Percentiles rank a stretch among this genome's conserved stretches.
Conservation (phyloP, 2,329 filamentous ascomycete genomes). For the Colletotrichum falcatum region DNA sequence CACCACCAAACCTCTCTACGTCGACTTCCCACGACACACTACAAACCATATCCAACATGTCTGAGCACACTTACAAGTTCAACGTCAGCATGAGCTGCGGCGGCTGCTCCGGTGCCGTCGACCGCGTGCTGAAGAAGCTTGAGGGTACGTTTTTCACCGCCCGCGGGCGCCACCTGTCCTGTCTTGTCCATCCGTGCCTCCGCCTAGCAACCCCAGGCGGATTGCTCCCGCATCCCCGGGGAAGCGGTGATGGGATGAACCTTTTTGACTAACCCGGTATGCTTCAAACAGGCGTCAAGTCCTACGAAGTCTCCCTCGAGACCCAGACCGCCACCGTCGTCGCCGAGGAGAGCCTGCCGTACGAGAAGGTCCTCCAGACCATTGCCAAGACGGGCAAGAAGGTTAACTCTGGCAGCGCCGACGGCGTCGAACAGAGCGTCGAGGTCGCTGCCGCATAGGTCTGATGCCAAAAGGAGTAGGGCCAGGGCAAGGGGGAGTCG, state of each 20-base stretch:
- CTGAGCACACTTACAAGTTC: constrained; percentile 95
- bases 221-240: not conserved
- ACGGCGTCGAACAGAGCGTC: constrained; percentile 70
- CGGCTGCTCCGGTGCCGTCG: constrained; percentile 94
- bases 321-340: constrained; percentile 84
- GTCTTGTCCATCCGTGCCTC: not conserved
- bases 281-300: constrained; percentile 76
- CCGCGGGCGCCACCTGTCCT: not conserved
- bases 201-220: not conserved
- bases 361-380: constrained; percentile 84
- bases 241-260: not conserved
- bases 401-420: constrained; percentile 80
- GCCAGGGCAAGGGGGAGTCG: constrained; percentile 32
- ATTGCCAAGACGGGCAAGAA: constrained; percentile 97
- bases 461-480: constrained; percentile 48
- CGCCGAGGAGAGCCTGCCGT: constrained; percentile 76
- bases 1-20: not conserved
- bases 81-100: constrained; percentile 93
- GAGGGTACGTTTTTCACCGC: constrained; percentile 71
- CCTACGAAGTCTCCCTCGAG: constrained; percentile 88
- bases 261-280: not conserved
- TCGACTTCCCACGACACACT: not conserved
- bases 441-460: constrained; percentile 47
- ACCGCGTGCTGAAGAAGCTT: constrained; percentile 91
- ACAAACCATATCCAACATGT: constrained; percentile 63